Conservation (phyloP, 371 early-diverging fungal genomes). For the Saksenaea oblongispora region DNA sequence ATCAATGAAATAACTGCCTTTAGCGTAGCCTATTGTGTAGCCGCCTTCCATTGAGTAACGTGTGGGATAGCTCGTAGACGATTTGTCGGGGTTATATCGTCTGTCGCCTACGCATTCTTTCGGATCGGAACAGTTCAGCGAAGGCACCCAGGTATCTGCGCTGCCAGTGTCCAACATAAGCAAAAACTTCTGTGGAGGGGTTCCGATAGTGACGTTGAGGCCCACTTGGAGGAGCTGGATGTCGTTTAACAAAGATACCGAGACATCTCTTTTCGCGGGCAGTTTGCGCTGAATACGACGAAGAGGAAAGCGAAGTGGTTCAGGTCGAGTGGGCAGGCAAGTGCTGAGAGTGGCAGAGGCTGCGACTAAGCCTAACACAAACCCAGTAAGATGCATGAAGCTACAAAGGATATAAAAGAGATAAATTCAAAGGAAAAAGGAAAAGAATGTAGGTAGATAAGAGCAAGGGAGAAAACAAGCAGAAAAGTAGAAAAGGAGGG, state of each 20-base stretch:
- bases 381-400: slow-evolving; percentile 14
- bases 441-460: neutral
- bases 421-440: neutral
- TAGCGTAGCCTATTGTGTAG: slow-evolving; percentile 19
- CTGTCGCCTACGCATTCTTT: slow-evolving; percentile 20
- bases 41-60: slow-evolving; percentile 15
- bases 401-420: neutral
- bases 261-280: neutral
- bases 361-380: slow-evolving; percentile 9
- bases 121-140: slow-evolving; percentile 32
- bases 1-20: slow-evolving; percentile 24
- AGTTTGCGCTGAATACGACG: slow-evolving; percentile 4
- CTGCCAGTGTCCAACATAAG: slow-evolving; percentile 74
- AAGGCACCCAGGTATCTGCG: slow-evolving; percentile 59
- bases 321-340: neutral
- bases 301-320: slow-evolving; percentile 19
- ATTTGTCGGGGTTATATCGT: slow-evolving; percentile 16
- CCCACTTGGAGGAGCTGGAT: slow-evolving; percentile 31
- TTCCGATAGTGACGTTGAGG: slow-evolving; percentile 55
- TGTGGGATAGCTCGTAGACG: slow-evolving; percentile 16
- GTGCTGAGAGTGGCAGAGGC: neutral
- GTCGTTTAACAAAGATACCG: slow-evolving; percentile 29
- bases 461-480: slow-evolving; percentile 1
- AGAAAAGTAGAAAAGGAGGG: slow-evolving; percentile 17
- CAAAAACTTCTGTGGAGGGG: slow-evolving; percentile 63